Base-by-base conservation (phyloP, 208 protist genomes). In the Trypanosomatidae sp. region DNA sequence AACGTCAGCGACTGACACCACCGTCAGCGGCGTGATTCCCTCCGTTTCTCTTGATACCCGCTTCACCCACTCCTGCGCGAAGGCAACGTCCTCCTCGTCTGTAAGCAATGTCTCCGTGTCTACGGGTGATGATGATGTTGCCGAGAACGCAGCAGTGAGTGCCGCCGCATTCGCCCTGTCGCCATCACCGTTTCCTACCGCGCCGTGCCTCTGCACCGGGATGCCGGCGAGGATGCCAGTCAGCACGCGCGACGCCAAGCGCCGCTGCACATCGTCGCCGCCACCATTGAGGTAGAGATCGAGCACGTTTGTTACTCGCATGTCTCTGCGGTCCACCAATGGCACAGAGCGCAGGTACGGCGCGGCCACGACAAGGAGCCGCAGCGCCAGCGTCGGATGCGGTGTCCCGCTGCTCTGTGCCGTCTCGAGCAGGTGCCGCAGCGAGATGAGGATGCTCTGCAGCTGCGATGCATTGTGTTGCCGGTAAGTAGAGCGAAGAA, bases 271-370 rank as follows among this genome's bases (percentile, higher is more conserved):
- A 69, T 85, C 77, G 58, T 82, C 69, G 56, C 65, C 74, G 71
- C 74, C 68, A 50, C 74, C 70, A 46, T 76, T 53, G 33, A 85
- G 71, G 55, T 81, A 91, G 0, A 76, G 73, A 4, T 62, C 69
- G 8, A 95, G 70, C 19, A 77, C 74, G 7, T 73, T 62, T 46
- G 68, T 79, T 25, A 87, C 74, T 39, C 73, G 72, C 43, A 87
- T 66, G 49, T 84, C 82, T 49, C 71, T 71, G 69, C 90, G 85
- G 47, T 92, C 82, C n/a, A 72, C 71, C 46, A 89, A 67, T 30
- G 90, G 88, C 8, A 90, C 79, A 15, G 81, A 81, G 43, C 90
- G 90, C 58, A 95, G 79, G 71, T 92, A 95, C 33, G 90, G 77
- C n/a, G 86, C 81, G n/a, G 84, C 85, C 12, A 81, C 86, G 15